Conservation (phyloP, 495 filamentous ascomycete genomes). For the Daldinia decipiens region DNA sequence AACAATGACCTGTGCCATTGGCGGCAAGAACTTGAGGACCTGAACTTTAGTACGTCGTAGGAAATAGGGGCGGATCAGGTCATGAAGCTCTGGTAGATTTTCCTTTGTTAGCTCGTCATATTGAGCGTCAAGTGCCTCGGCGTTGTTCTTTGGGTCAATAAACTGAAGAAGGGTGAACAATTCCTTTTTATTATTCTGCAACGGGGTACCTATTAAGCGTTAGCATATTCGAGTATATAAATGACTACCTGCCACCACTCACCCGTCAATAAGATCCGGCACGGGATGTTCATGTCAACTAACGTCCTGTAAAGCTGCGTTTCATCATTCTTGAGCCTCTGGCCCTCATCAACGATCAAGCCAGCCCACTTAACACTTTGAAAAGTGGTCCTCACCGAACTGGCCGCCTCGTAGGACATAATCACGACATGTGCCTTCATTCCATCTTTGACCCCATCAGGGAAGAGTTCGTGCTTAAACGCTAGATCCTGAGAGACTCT, state of each 20-base stretch:
- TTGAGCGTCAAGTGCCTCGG: constrained; percentile 75
- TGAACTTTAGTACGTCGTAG: constrained; percentile 82
- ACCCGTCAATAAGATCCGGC: constrained; percentile 84
- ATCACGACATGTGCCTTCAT: constrained; percentile 91
- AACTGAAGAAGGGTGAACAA: constrained; percentile 97
- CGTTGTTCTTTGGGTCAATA: constrained; percentile 73
- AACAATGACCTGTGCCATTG: constrained; percentile 93
- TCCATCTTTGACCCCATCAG: constrained; percentile 56
- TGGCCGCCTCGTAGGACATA: constrained; percentile 90
- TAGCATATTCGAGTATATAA: constrained; percentile 28
- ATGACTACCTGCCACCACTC: constrained; percentile 32
- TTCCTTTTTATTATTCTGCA: constrained; percentile 95
- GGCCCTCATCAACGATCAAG: constrained; percentile 94
- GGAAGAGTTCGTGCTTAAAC: constrained; percentile 84
- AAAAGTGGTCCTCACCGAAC: constrained; percentile 75
- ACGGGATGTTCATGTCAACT: constrained; percentile 74
- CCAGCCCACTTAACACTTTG: constrained; percentile 80
- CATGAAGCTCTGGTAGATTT: constrained; percentile 81
- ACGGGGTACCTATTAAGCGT: constrained; percentile 68
- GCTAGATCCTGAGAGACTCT: constrained; percentile 74
- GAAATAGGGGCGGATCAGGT: constrained; percentile 82
- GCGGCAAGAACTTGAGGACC: constrained; percentile 88
- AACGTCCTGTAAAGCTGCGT: constrained; percentile 82
- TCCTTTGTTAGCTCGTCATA: constrained; percentile 80
- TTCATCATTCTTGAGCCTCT: constrained; percentile 93